These are phyloP conservation scores for Fusarium cyanostomum DNA, from an alignment of 2,329 filamentous ascomycete genomes.

Conservation along the genomic window DNA sequence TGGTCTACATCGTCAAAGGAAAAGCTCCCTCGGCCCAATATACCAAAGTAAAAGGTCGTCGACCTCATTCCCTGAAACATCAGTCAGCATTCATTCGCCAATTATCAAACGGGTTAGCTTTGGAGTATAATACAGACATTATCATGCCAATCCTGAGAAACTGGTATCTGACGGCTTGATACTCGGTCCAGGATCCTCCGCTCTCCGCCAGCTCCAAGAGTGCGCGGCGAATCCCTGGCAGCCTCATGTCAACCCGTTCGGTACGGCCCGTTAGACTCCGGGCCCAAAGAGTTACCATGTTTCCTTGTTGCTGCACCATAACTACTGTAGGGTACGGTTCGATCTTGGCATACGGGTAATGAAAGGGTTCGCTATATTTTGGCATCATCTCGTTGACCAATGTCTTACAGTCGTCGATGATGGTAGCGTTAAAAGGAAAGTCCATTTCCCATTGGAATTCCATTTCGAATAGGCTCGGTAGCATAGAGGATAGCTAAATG, in stretches of 20 bases:
- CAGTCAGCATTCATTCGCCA: too few species aligned
- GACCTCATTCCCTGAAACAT: too few species aligned
- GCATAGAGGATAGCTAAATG: too few species aligned
- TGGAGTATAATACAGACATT: too few species aligned
- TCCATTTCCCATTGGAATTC: too few species aligned
- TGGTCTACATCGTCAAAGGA: too few species aligned
- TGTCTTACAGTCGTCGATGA: neutral
- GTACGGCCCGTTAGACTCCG: neutral
- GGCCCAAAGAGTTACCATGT: constrained; percentile 10
- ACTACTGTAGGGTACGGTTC: constrained; percentile 2
- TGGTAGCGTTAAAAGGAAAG: neutral
- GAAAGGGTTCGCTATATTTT: neutral
- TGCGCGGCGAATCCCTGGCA: neutral
- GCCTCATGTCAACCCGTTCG: constrained; percentile 11
- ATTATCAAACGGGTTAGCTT: too few species aligned
- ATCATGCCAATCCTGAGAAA: neutral
- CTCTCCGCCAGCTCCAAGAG: constrained; percentile 22
- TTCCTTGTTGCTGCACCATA: neutral
- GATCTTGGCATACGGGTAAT: neutral
- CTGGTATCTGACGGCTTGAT: constrained; percentile 11
- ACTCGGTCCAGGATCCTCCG: constrained; percentile 12
- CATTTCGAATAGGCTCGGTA: neutral
- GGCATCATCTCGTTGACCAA: neutral
- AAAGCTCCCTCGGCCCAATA: too few species aligned
- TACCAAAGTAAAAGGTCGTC: too few species aligned